Conservation (phyloP, 2,329 filamentous ascomycete species). For the Aspergillus pseudoglaucus region DNA sequence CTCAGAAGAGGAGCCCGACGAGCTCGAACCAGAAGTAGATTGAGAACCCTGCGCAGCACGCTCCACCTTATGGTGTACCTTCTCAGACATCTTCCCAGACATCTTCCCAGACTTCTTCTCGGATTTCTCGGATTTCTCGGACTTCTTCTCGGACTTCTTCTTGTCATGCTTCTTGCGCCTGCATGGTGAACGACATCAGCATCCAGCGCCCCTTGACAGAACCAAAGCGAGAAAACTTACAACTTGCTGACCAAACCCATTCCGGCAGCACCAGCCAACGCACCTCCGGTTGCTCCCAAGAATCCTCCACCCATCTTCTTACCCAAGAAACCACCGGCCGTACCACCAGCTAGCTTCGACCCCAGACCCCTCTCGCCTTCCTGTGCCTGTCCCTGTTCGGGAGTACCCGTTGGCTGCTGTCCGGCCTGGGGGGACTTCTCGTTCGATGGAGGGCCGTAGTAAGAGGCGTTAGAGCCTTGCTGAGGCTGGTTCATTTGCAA, state of each 20-base stretch:
- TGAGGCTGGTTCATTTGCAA: constrained; percentile 11
- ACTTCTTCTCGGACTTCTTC: constrained; percentile 18
- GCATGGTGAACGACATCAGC: constrained; percentile 5
- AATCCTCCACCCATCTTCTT: constrained; percentile 30
- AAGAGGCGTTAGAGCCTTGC: constrained; percentile 24
- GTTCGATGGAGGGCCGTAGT: constrained; percentile 21
- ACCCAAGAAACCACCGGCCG: constrained; percentile 30
- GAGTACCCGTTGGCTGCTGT: constrained; percentile 11
- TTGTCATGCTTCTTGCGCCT: constrained; percentile 22
- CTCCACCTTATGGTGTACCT: neutral
- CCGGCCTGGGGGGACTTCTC: constrained; percentile 13
- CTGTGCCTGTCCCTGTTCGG: constrained; percentile 14
- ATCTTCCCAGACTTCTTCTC: constrained; percentile 13
- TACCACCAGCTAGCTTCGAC: constrained; percentile 31
- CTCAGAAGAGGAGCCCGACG: constrained; percentile 4
- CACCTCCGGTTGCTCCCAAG: constrained; percentile 27
- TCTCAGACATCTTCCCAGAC: constrained; percentile 6
- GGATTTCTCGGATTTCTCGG: constrained; percentile 12
- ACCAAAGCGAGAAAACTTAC: constrained; percentile 12
- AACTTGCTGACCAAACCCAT: constrained; percentile 23
- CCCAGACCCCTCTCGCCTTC: constrained; percentile 29
- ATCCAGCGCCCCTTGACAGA: too few species aligned
- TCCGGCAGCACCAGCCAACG: constrained; percentile 27
- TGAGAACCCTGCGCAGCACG: neutral
- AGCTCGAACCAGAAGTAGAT: constrained; percentile 14